Base-by-base conservation (phyloP, 2,329 filamentous ascomycete genomes). In the Penicillium sp. region DNA sequence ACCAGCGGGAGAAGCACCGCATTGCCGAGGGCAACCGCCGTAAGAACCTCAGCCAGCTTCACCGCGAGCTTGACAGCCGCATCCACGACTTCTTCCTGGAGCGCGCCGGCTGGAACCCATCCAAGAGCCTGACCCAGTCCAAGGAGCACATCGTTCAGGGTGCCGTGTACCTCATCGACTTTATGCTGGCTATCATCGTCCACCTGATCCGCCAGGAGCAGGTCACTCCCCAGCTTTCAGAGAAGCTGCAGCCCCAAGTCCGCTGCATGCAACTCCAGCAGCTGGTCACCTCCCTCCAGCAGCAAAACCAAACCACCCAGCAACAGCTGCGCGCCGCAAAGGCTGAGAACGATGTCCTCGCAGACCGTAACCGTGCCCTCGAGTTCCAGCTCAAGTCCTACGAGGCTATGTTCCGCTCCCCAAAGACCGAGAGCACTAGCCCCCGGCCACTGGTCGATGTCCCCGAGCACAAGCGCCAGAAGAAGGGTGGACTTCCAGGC, bases 111-210 rank as follows among this genome's bases (percentile, higher is more conserved):
- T 77, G 74, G 73, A 75, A 77, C 48, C 70, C 68, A 21, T 67
- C 70, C 35, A 75, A 75, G 59, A 75, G 70, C 59, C 63, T 74
- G 41, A 70, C 70, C 3, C 70, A 76, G 41, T 76, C 74, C n/a
- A 76, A 76, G 63, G 73, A 75, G 54, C 73, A 76, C 57, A 75
- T 75, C 21, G 71, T 75, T 13, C 71, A 74, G 61, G 73, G 68
- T 8, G 70, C 73, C 4, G 70, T 75, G 52, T 72, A 70, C 49
- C 63, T 75, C 14, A 70, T 75, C 43, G 73, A 75, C 56, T 75
- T 75, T 53, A 73, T 75, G 70, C 67, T 72, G 29, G 57, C 69
- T 21, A 70, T 75, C 44, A 75, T 75, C 37, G 62, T 71, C 13
- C 67, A 70, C 52, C 62, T 75, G 35, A 69, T 75, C 52, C 68